Base-by-base conservation (phyloP, 2,329 filamentous ascomycete genomes). In the Cladosporium austrohemisphaericum region DNA sequence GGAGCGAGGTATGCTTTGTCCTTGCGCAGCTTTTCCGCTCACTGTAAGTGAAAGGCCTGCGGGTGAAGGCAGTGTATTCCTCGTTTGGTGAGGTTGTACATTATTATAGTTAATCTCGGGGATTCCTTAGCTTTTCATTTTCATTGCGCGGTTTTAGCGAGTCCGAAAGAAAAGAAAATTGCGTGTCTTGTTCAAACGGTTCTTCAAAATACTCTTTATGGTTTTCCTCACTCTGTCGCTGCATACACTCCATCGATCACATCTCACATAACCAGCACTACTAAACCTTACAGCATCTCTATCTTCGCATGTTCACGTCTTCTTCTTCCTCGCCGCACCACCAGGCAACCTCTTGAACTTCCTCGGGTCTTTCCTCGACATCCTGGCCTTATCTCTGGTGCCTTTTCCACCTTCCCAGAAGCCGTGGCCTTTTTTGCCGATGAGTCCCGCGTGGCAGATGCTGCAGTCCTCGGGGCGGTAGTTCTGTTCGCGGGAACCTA, bases 401-500 rank as follows among this genome's bases (percentile, higher is more conserved):
- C 68, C 68, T 60, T 86, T 88, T 1, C 88, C 88, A 9, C 88
- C 88, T 71, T 94, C 88, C 88, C 88, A 94, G 68, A 90, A 94
- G 0, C 88, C 88, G 35, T 72, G 73, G 6, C 73, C 72, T 3
- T 80, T 79, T 61, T 81, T 84, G 55, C 86, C 83, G 45, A 90
- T 76, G 10, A 93, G 77, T 41, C 76, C 79, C 26, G 83, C 74
- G 41, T 84, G 85, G 62, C 88, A 94, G 60, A 88, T 81, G 1
- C 73, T 76, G 65, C 88, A 94, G 53, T 84, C 83, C 62, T 91
- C 86, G 1, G 85, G 82, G 18, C 82, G 74, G 67, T 88, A 94
- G 56, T 83, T 83, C 70, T 92, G 87, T 72, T 94, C 88, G 44
- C 88, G 75, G 55, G 84, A 88, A 67, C 44, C 44, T 47, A 18